Conservation (phyloP, 1,284 basidiomycete genomes). For the Ustilago xerochloae region DNA sequence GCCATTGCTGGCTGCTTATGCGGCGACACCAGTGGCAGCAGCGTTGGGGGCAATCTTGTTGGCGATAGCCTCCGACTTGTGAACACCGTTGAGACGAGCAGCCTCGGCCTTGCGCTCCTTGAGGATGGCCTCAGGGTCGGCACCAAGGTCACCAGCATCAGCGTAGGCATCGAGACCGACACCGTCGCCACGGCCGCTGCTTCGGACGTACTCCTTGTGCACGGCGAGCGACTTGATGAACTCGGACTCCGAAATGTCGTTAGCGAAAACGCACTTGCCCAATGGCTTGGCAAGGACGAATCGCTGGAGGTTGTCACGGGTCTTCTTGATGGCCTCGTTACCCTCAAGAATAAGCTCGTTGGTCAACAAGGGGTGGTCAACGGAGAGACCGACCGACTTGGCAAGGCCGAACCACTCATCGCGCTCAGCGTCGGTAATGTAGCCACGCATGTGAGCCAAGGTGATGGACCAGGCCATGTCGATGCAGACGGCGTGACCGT, state of each 20-base stretch:
- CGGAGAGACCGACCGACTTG: constrained; percentile 69
- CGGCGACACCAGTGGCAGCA: constrained; percentile 30
- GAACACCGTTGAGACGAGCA: constrained; percentile 19
- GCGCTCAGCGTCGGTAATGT: constrained; percentile 69
- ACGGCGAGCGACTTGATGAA: constrained; percentile 67
- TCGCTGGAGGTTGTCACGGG: constrained; percentile 70
- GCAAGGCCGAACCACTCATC: constrained; percentile 70
- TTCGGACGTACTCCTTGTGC: constrained; percentile 70
- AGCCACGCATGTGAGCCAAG: constrained; percentile 69
- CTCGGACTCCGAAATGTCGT: constrained; percentile 70
- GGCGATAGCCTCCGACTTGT: constrained; percentile 7
- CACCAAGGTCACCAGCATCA: constrained; percentile 70
- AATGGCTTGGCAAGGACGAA: constrained; percentile 70
- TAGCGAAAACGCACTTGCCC: constrained; percentile 70
- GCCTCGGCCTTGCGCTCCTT: constrained; percentile 47
- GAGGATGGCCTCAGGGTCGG: constrained; percentile 64
- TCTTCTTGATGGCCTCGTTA: constrained; percentile 70
- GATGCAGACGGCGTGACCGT: constrained; percentile 70
- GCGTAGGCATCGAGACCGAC: constrained; percentile 70
- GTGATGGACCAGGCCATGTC: constrained; percentile 71
- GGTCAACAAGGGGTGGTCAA: constrained; percentile 70
- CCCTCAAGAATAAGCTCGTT: constrained; percentile 68
- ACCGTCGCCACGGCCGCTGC: constrained; percentile 63
- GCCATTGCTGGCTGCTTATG: background rate
- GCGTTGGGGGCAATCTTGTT: constrained; percentile 5